These are phyloP conservation scores for Polyplosphaeria fusca DNA, from an alignment of 495 filamentous ascomycete species.

Conservation along the genomic window DNA sequence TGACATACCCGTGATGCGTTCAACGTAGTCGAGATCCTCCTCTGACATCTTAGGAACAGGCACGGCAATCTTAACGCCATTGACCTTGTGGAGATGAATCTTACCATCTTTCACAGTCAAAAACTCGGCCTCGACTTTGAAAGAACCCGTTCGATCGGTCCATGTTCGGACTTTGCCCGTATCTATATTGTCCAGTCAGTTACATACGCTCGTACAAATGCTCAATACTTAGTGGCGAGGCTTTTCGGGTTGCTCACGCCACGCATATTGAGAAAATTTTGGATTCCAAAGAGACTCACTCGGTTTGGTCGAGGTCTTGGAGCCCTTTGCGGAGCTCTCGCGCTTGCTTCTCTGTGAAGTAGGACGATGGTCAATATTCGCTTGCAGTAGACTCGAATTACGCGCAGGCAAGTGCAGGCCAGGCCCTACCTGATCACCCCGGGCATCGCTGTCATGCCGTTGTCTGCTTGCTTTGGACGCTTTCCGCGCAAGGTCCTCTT, in stretches of 20 bases:
- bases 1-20: conserved; percentile 77
- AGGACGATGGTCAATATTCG: conserved; percentile 56
- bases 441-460: conserved; percentile 55
- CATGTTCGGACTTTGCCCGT: conserved; percentile 78
- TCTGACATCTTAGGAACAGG: conserved; percentile 92
- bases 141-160: conserved; percentile 92
- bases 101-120: conserved; percentile 91
- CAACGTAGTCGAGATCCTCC: conserved; percentile 92
- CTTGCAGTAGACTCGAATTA: conserved; percentile 60
- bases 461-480: conserved; percentile 59
- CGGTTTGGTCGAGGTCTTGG: conserved; percentile 54
- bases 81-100: conserved; percentile 95
- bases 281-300: conserved; percentile 57
- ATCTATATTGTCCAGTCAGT: conserved; percentile 49
- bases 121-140: conserved; percentile 97
- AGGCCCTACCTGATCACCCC: conserved; percentile 71
- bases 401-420: conserved; percentile 67
- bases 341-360: conserved; percentile 67
- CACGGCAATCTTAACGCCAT: conserved; percentile 97
- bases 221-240: not conserved
- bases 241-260: not conserved
- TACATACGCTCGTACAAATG: not conserved
- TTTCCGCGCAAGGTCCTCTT: conserved; percentile 74
- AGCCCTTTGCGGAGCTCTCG: conserved; percentile 51
- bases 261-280: not conserved